Base-by-base conservation (phyloP, 169 alveolate genomes). In the Plasmodium ovale region DNA sequence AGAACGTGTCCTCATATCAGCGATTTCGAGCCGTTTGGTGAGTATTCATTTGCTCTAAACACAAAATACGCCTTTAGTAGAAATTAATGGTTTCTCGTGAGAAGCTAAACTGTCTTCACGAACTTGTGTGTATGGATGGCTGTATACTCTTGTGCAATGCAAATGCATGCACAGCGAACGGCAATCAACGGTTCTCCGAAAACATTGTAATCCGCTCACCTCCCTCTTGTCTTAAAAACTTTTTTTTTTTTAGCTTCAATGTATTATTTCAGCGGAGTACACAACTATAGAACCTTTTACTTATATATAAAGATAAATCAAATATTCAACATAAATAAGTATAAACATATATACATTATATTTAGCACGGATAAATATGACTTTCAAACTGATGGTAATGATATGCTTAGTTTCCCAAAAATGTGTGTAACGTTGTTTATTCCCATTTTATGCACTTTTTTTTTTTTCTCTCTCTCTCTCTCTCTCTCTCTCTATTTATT, bases 1-100 rank as follows among this genome's bases (percentile, higher is more conserved):
- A 68, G 91, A 60, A 69, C 91, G 29, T 85, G 91, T 4, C 91
- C 91, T 39, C 91, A 85, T 62, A 85, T 85, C 39, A 85, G 91
- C 64, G 91, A 85, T 64, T 85, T 85, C 67, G 91, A 85, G 68
- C 91, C 91, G 12, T 85, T 85, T 53, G 85, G 91, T 85, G n/a
- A n/a, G n/a, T n/a, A 79, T 39, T 16, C 37, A 79, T 64, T 31
- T 23, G 21, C 31, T 53, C 54, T 27, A 29, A 49, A 37, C 23
- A n/a, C 21, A 64, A n/a, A n/a, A n/a, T n/a, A n/a, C n/a, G n/a
- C n/a, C n/a, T n/a, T n/a, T n/a, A n/a, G n/a, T n/a, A n/a, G n/a
- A n/a, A n/a, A n/a, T n/a, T n/a, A n/a, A n/a, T n/a, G n/a, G n/a
- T n/a, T n/a, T n/a, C n/a, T n/a, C n/a, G n/a, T n/a, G n/a, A n/a